Percentiles rank a stretch among this genome's conserved stretches.
phyloP scores from a whole-genome alignment of 768 basidiomycete genomes.

The Podaxis rugospora region DNA sequence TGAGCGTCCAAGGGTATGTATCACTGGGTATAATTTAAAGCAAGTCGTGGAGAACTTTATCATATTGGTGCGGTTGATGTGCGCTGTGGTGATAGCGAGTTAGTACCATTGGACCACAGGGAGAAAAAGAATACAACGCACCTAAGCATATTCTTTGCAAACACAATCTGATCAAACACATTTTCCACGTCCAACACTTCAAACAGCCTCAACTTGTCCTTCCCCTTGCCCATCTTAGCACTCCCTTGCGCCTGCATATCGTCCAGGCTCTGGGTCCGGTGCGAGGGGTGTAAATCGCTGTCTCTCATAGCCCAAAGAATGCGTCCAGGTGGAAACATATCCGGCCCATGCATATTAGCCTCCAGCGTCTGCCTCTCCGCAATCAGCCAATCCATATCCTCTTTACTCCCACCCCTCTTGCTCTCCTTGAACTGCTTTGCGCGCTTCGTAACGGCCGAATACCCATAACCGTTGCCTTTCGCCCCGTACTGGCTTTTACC shows the following conservation, averaged over 20 bases:
- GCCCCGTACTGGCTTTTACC: constrained; percentile 14
- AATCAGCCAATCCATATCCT: constrained; percentile 65
- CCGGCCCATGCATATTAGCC: constrained; percentile 73
- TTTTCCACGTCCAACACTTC: constrained; percentile 74
- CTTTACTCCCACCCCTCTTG: constrained; percentile 33
- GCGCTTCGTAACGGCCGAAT: constrained; percentile 37
- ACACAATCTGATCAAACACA: constrained; percentile 78
- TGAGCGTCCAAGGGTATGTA: background rate
- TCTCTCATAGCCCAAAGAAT: constrained; percentile 80
- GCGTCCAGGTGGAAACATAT: constrained; percentile 73
- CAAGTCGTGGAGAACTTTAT: constrained; percentile 67
- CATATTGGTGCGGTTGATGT: constrained; percentile 80
- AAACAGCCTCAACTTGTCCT: constrained; percentile 65
- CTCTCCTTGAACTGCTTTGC: constrained; percentile 63
- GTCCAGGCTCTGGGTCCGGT: constrained; percentile 28
- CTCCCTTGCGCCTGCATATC: background rate
- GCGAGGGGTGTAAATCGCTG: constrained; percentile 58
- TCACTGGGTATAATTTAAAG: constrained; percentile 29
- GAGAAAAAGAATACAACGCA: constrained; percentile 19
- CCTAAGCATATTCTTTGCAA: constrained; percentile 82
- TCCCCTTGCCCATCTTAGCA: constrained; percentile 8
- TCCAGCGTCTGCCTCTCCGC: constrained; percentile 80
- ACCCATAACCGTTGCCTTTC: constrained; percentile 40
- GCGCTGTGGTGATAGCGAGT: constrained; percentile 36
- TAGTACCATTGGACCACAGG: background rate